These are phyloP conservation scores for Phytophthora syringae DNA, from an alignment of 352 stramenopile species.

Conservation along the genomic window DNA sequence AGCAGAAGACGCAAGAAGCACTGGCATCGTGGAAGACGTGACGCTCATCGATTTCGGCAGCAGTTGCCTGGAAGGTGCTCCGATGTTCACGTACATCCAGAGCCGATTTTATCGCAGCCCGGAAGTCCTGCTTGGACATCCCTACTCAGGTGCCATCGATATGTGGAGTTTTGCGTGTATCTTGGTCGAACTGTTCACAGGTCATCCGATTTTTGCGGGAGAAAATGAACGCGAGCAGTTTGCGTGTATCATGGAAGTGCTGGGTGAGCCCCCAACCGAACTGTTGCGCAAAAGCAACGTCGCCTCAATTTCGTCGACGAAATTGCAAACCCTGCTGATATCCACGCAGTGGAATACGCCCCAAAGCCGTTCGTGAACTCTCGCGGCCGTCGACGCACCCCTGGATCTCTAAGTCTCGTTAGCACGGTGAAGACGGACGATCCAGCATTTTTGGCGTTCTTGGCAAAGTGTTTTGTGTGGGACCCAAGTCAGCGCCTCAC, in stretches of 20 bases:
- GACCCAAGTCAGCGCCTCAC: conserved; percentile 66
- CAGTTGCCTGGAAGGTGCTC: conserved; percentile 92
- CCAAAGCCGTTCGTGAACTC: conserved; percentile 71
- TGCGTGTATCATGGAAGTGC: conserved; percentile 87
- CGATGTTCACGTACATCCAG: conserved; percentile 98
- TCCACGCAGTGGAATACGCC: conserved; percentile 28
- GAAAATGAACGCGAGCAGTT: conserved; percentile 88
- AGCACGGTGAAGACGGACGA: conserved; percentile 54
- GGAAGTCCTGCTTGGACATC: conserved; percentile 96
- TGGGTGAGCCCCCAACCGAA: conserved; percentile 51
- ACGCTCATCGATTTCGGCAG: conserved; percentile 98
- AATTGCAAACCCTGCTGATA: conserved; percentile 18
- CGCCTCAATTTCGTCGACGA: conserved; percentile 76
- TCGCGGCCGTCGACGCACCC: conserved; percentile 52
- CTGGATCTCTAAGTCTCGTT: conserved; percentile 46
- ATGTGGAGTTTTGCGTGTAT: conserved; percentile 93
- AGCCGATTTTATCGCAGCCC: conserved; percentile 98
- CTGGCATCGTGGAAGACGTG: conserved; percentile 34
- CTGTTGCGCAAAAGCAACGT: conserved; percentile 61
- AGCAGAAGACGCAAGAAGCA: conserved; percentile 5
- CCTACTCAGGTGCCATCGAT: conserved; percentile 80
- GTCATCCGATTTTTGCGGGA: conserved; percentile 85
- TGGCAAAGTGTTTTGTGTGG: conserved; percentile 74
- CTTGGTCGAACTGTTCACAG: conserved; percentile 81
- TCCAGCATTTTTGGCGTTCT: conserved; percentile 60